These are phyloP conservation scores for Cercospora sp. DNA, from an alignment of 2,329 filamentous ascomycete genomes.

Conservation along the genomic window DNA sequence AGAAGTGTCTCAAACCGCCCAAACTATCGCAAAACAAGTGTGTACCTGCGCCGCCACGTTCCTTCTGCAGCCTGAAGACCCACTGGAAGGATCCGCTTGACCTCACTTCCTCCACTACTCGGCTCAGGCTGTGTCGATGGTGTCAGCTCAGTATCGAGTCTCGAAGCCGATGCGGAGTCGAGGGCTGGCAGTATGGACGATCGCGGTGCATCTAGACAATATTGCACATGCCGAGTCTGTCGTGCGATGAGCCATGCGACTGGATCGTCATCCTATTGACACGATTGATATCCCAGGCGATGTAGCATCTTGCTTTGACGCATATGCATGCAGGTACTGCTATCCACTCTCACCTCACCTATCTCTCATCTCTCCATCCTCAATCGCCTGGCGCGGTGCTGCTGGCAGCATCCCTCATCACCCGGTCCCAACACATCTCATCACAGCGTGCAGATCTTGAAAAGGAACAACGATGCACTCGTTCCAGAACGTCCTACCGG, in stretches of 20 bases:
- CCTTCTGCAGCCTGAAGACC: background rate
- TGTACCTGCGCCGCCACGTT: background rate
- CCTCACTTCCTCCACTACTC: background rate
- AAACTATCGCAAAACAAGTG: background rate
- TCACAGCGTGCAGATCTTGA: background rate
- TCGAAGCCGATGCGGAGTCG: constrained; percentile 12
- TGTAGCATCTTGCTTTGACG: background rate
- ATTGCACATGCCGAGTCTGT: background rate
- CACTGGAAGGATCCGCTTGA: constrained; percentile 8
- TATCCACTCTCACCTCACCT: background rate
- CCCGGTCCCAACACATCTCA: background rate
- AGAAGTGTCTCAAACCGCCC: constrained; percentile 6
- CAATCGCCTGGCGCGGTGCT: constrained; percentile 6
- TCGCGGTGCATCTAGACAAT: constrained; percentile 13
- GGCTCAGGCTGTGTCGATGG: constrained; percentile 8
- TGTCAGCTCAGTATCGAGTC: background rate
- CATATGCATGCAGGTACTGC: background rate
- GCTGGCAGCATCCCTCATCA: background rate
- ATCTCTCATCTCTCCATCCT: background rate
- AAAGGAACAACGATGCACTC: constrained; percentile 17
- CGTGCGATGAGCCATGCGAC: background rate
- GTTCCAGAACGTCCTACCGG: constrained; percentile 17
- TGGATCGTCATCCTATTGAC: background rate
- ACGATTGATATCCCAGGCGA: constrained; percentile 1
- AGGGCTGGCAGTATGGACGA: constrained; percentile 12